Evolutionary conservation across 768 basidiomycete genomes (phyloP), one percentile per base, ranked within the genome.

Genomic region (Termitomyces sp.): DNA sequence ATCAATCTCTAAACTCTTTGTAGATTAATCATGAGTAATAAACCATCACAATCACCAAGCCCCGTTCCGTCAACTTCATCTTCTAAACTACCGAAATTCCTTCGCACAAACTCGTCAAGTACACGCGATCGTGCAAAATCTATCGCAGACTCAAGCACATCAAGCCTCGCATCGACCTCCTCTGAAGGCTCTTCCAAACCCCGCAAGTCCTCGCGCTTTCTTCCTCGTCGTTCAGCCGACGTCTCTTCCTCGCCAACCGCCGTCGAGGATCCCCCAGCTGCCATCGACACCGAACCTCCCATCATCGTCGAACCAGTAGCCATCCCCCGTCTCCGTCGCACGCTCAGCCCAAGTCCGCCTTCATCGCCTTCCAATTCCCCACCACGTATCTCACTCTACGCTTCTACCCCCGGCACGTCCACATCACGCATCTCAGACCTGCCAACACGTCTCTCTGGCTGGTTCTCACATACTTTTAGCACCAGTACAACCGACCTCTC

Each of bases 401-500:
- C 78, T 56, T 78, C 77, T 51, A 66, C 79, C 3, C 24, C 41
- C n/a, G 19, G 30, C 6, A 46, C 42, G 14, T 19, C 71, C 77
- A n/a, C 77, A 79, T 38, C 70, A 71, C 44, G 66, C 75, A 14
- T 88, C 57, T 73, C 80, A 58, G 87, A 90, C 72, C 77, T 91
- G 30, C 85, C 89, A 1, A 84, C 83, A 14, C 78, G 90, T 0
- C 80, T 91, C 44, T 84, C 88, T 0, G 88, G 89, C 61, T 89
- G 90, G 89, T 79, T 91, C 70, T 81, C 85, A 0, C 87, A 90
- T 68, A 86, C 87, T 0, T 88, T 92, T 70, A 80, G 78, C 65
- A 68, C 82, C 1, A 90, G 88, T 1, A 76, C 85, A 0, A 83
- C 84, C 1, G 89, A 90, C 71, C 79, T 91, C 17, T 79, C 83